These are phyloP conservation scores for Pseudoturritis turrita DNA, from an alignment of 345 rosid species.

Conservation along the genomic window DNA sequence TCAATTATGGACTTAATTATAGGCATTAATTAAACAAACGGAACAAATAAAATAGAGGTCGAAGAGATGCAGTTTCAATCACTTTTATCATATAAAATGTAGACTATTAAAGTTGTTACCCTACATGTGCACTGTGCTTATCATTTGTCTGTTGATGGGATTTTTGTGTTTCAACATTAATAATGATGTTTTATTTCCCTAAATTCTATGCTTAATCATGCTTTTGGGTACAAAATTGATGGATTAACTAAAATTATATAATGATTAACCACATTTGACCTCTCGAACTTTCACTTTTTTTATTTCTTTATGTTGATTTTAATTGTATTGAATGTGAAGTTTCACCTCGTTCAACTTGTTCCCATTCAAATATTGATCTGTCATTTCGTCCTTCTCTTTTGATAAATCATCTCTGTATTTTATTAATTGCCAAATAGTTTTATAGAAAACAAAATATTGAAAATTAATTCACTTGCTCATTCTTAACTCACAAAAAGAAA, in stretches of 20 bases:
- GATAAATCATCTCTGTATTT: too few species aligned
- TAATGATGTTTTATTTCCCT: constrained; percentile 50
- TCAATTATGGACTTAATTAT: neutral
- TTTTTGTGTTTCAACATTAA: constrained; percentile 41
- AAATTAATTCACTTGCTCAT: too few species aligned
- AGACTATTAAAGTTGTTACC: constrained; percentile 18
- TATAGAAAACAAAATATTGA: too few species aligned
- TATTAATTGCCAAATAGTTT: too few species aligned
- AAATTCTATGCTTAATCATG: constrained; percentile 63
- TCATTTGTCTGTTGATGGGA: constrained; percentile 35
- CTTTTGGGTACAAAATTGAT: constrained; percentile 61
- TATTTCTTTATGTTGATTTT: constrained; percentile 1
- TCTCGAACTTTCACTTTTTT: constrained; percentile 21
- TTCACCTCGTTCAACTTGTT: constrained; percentile 31
- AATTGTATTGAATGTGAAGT: constrained; percentile 19
- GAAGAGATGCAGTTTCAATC: neutral
- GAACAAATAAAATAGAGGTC: neutral
- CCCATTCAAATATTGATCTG: neutral
- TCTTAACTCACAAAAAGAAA: too few species aligned
- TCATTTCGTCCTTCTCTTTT: neutral
- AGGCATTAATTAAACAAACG: neutral
- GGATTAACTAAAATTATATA: constrained; percentile 55
- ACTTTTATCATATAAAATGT: neutral
- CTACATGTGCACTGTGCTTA: constrained; percentile 25
- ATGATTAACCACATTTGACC: constrained; percentile 44